phyloP scores from a whole-genome alignment of 179 eudicot species.

The Silene noctiflora region DNA sequence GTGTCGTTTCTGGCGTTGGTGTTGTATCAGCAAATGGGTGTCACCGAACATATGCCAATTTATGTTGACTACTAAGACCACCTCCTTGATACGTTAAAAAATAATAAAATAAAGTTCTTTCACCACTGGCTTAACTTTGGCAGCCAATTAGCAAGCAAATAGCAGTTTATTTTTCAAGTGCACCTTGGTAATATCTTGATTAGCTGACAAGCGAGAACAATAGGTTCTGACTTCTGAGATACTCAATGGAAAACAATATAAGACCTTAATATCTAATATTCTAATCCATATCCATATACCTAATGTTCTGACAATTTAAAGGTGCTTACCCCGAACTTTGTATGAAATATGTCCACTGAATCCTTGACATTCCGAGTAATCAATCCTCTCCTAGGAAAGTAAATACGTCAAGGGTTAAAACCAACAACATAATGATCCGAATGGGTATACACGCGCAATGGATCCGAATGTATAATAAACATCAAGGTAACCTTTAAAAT shows the following conservation, averaged over 20 bases:
- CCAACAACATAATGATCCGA: not conserved
- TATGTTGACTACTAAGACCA: not conserved
- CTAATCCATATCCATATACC: conserved; percentile 2
- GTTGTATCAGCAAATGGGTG: not conserved
- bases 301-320: conserved; percentile 4
- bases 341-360: conserved; percentile 84
- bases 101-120: not conserved
- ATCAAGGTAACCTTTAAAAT: conserved; percentile 4
- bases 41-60: not conserved
- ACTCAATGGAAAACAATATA: not conserved
- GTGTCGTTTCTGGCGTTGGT: not conserved
- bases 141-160: not conserved
- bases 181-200: not conserved
- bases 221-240: not conserved
- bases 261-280: not conserved
- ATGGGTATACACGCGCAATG: not conserved
- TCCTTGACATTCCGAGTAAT: conserved; percentile 92
- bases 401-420: conserved; percentile 15
- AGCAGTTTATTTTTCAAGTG: no score
- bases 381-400: conserved; percentile 73
- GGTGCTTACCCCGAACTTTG: conserved; percentile 71
- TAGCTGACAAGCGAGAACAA: not conserved
- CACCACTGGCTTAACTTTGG: not conserved
- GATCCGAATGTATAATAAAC: not conserved
- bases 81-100: not conserved